These are phyloP conservation scores for Hypoxylon fragiforme DNA, from an alignment of 495 filamentous ascomycete species.

Conservation along the genomic window DNA sequence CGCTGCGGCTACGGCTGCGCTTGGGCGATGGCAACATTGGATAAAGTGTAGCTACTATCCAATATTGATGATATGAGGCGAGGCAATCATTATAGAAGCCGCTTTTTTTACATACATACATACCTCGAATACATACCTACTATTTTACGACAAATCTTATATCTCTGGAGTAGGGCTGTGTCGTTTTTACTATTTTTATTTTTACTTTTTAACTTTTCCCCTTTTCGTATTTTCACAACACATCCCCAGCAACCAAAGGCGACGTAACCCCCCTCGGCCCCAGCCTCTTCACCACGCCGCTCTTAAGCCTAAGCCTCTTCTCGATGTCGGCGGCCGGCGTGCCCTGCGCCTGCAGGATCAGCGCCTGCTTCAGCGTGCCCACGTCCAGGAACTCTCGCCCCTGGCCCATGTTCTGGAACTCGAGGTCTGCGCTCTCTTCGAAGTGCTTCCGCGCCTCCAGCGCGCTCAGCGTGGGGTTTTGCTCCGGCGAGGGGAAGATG, in stretches of 20 bases:
- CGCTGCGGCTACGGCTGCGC: constrained; percentile 8
- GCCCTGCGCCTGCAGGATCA: constrained; percentile 42
- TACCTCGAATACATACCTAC: constrained; percentile 24
- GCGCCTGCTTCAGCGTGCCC: constrained; percentile 39
- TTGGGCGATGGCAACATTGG: constrained; percentile 1
- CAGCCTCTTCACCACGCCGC: constrained; percentile 44
- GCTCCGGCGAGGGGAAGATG: constrained; percentile 33
- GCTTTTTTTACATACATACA: constrained; percentile 23
- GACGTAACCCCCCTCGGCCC: constrained; percentile 39
- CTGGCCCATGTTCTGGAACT: constrained; percentile 41
- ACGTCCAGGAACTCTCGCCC: constrained; percentile 48
- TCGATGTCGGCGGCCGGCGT: constrained; percentile 41
- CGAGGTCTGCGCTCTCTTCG: constrained; percentile 40
- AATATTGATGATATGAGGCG: constrained; percentile 9
- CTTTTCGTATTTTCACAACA: constrained; percentile 1
- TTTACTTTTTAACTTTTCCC: no score
- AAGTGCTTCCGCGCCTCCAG: constrained; percentile 45
- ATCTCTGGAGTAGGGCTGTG: neutral
- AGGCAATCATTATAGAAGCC: constrained; percentile 17
- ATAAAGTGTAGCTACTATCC: no score
- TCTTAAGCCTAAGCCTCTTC: constrained; percentile 39
- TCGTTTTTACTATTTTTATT: constrained; percentile 2
- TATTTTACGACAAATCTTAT: constrained; percentile 3
- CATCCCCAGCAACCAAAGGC: constrained; percentile 10
- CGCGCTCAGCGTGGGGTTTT: constrained; percentile 47